phyloP scores from a whole-genome alignment of 495 filamentous ascomycete species.

The Ascodesmis nigricans region DNA sequence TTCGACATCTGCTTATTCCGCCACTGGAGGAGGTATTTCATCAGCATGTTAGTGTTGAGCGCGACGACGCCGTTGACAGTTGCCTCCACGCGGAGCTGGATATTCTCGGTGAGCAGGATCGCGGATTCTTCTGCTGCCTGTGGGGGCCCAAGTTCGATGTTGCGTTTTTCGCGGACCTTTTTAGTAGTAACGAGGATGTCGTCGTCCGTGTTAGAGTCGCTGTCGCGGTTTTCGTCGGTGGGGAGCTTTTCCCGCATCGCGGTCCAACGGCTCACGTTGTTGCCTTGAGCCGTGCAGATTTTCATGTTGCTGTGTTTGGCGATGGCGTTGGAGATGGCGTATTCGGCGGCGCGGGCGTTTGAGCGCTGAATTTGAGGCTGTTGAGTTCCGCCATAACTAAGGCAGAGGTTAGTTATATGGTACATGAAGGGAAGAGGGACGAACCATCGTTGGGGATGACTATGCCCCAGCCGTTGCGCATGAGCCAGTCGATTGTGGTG shows the following conservation, averaged over 20 bases:
- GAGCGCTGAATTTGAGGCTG: conserved; percentile 16
- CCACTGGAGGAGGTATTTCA: conserved; percentile 2
- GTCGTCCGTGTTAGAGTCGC: conserved; percentile 17
- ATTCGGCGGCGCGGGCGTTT: conserved; percentile 15
- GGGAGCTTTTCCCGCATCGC: conserved; percentile 18
- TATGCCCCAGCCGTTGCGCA: conserved; percentile 12
- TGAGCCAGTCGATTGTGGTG: conserved; percentile 16
- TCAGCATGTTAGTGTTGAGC: conserved; percentile 12
- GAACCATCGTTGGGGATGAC: conserved; percentile 21
- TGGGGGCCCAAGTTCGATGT: conserved; percentile 1
- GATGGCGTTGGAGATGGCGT: conserved; percentile 14
- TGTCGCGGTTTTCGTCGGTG: conserved; percentile 10
- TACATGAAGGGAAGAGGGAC: background rate
- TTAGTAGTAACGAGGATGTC: conserved; percentile 18
- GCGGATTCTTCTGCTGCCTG: conserved; percentile 17
- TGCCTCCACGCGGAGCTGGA: conserved; percentile 20
- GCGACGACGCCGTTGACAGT: conserved; percentile 16
- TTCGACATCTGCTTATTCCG: too few relatives aligned
- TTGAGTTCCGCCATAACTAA: conserved; percentile 20
- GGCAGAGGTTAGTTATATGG: background rate
- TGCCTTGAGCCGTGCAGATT: conserved; percentile 19
- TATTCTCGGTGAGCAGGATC: conserved; percentile 19
- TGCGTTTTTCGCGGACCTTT: conserved; percentile 10
- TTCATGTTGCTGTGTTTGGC: conserved; percentile 16
- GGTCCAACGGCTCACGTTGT: conserved; percentile 12